Base-by-base conservation (phyloP, 495 filamentous ascomycete species). In the Hypoxylon lienhwacheense region DNA sequence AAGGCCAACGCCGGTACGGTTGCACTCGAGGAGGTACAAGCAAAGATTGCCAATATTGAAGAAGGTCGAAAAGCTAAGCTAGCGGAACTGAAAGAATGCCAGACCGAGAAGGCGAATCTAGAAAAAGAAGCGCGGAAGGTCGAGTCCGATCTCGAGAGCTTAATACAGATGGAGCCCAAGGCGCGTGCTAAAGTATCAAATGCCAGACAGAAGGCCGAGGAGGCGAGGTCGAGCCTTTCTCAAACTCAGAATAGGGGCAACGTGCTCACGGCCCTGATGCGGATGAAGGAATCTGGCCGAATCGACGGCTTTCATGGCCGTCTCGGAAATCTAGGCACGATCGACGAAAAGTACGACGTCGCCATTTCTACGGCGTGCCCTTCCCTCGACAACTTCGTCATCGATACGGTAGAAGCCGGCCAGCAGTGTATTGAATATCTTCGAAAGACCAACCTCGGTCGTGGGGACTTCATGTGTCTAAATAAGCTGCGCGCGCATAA, bases 371-470 rank as follows among this genome's bases (percentile, higher is more conserved):
- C 93, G 0, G 95, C 93, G 10, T 98, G 95, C 59, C 86, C 88
- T 50, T 77, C 85, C 10, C 81, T 98, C 12, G 89, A 97, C 61
- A 96, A 97, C 58, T 87, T 98, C 63, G 91, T 98, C 7, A 93
- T 96, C 5, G 93, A 97, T 55, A 89, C 89, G 0, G 90, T 97
- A 5, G 91, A 97, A 63, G 87, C 88, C 36, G 95, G 91, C 41
- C 92, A 97, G 68, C 91, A 97, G 63, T 97, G 95, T 67, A 96
- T 98, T 62, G 92, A 97, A 59, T 92, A 97, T 65, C 79, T 98
- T 12, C 84, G 93, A 17, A 97, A 97, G 76, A 97, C 95, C 57
- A 96, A 96, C 63, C 85, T 97, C 17, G 93, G 93, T n/a, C 82
- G 95, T 65, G 93, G 91, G 21, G 95, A 95, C 72, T 95, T 98